Base-by-base conservation (phyloP, 2,329 filamentous ascomycete genomes). In the Apiospora aurea region DNA sequence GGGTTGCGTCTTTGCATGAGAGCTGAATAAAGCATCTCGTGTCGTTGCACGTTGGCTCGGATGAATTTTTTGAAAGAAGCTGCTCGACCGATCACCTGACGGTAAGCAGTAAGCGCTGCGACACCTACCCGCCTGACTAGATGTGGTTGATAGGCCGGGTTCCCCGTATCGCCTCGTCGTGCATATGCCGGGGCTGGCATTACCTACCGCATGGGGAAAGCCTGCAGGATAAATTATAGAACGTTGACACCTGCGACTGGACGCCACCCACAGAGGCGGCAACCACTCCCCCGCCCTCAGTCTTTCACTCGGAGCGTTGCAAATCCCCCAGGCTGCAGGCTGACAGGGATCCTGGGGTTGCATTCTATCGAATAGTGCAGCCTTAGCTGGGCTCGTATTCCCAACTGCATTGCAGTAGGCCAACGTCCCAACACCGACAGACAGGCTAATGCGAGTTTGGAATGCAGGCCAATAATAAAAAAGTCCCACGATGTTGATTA, bases 321-420 rank as follows among this genome's bases (percentile, higher is more conserved):
- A 21, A 34, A n/a, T n/a, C 16, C 53, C 26, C 26, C 38, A 13
- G 38, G 29, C 26, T 38, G 53, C 53, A 61, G 29, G 16, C 8
- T 0, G 1, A 11, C 29, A 64, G 57, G 34, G 57, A 41, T 41
- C 34, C 4, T 13, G 57, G 46, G 46, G 57, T 41, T 41, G 57
- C 57, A 64, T 64, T 64, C 10, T 41, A 41, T 41, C 34, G 57
- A 64, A 24, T 13, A 14, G 34, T 64, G 57, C 57, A 64, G 57
- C 34, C 18, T 64, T 64, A 64, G 57, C 34, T 8, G 41, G 57
- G 34, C 57, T 64, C 57, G 57, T 64, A 64, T 64, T 64, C 57
- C 29, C 47, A 21, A 24, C 47, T n/a, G 11, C 47, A 38, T n/a
- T 51, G 47, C 47, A 46, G 16, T 18, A 21, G 47, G 2, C 47